Evolutionary conservation across 495 filamentous ascomycete species (phyloP).

Genomic region (Hyaloscypha finlandica): DNA sequence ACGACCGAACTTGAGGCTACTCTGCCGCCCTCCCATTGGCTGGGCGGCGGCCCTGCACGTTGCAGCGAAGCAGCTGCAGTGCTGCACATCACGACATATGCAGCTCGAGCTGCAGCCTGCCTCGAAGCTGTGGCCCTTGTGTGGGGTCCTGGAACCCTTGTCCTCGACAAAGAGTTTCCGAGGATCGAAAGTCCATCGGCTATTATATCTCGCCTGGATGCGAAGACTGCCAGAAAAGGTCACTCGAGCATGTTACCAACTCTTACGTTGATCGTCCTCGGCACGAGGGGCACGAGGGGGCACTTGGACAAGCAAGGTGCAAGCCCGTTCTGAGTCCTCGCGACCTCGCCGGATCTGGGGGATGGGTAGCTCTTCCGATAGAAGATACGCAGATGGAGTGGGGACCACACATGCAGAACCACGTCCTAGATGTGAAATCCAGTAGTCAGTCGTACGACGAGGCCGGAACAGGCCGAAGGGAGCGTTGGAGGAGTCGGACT

Average conservation of each 20-base stretch:
- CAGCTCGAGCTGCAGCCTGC: conserved; percentile 18
- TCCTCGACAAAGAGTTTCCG: background rate
- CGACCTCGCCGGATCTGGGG: background rate
- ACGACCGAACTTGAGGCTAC: conserved; percentile 13
- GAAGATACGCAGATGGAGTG: background rate
- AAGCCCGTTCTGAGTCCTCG: background rate
- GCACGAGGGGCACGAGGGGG: background rate
- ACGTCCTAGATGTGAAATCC: conserved; percentile 16
- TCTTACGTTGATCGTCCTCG: background rate
- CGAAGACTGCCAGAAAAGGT: background rate
- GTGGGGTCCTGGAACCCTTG: conserved; percentile 20
- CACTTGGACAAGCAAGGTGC: too few species aligned
- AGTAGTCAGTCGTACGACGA: background rate
- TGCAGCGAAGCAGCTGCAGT: conserved; percentile 7
- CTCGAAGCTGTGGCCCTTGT: background rate
- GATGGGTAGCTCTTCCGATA: background rate
- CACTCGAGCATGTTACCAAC: background rate
- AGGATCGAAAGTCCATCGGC: conserved; percentile 5
- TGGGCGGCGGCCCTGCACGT: background rate
- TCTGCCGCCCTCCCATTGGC: conserved; percentile 12
- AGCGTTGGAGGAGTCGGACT: background rate
- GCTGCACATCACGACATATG: conserved; percentile 26
- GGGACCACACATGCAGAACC: background rate
- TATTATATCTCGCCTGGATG: conserved; percentile 1
- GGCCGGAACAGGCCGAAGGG: conserved; percentile 16